Conservation (phyloP, 225 moss, liverwort and hornwort species). For the Thuidium tamariscinum region DNA sequence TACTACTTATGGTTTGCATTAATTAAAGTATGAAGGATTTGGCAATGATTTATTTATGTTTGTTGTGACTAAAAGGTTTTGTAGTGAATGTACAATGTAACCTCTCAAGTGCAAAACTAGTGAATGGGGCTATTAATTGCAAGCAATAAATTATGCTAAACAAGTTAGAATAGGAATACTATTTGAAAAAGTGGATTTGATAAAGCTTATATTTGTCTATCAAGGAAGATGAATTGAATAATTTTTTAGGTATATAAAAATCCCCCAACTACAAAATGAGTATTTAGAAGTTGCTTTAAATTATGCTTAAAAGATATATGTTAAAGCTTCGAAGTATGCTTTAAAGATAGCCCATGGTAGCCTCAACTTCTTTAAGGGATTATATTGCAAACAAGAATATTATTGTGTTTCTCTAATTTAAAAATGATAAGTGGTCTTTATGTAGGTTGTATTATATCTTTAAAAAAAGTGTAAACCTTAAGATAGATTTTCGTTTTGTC, state of each 20-base stretch:
- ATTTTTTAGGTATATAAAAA: background rate
- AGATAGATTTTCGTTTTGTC: no score
- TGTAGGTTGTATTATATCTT: background rate
- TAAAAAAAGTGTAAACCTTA: no score
- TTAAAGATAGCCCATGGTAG: background rate
- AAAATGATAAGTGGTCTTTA: background rate
- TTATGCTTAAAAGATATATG: background rate
- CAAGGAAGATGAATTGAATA: background rate
- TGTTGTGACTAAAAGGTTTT: background rate
- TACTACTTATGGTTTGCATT: background rate
- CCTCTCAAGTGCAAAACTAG: background rate
- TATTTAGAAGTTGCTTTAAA: background rate
- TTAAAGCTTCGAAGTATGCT: background rate
- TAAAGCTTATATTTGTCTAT: background rate
- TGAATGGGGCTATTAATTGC: rapidly evolving
- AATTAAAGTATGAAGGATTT: background rate
- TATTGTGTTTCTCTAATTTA: background rate
- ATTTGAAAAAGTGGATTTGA: background rate
- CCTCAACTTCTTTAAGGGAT: background rate
- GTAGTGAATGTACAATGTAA: background rate
- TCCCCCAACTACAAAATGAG: background rate
- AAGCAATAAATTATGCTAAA: background rate
- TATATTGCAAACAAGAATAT: background rate
- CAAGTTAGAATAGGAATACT: background rate
- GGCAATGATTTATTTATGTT: background rate